Evolutionary conservation across 495 filamentous ascomycete species (phyloP).

Genomic region (Penicillium arizonense): DNA sequence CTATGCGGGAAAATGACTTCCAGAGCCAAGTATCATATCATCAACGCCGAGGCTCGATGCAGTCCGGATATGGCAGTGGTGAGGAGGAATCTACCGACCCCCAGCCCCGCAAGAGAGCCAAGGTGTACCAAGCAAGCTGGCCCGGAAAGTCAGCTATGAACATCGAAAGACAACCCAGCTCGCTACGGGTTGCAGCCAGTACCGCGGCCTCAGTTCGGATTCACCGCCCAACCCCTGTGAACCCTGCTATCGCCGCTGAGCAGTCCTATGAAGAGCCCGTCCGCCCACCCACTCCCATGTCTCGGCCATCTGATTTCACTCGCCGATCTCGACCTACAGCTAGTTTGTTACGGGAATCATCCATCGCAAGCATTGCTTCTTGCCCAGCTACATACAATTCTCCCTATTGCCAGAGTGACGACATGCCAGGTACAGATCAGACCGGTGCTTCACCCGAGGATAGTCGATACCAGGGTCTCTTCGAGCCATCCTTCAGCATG

Average conservation of each 20-base stretch:
- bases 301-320: slow-evolving; percentile 34
- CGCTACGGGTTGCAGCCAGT: slow-evolving; percentile 83
- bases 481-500: slow-evolving; percentile 56
- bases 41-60: slow-evolving; percentile 37
- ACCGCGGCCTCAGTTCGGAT: slow-evolving; percentile 85
- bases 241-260: slow-evolving; percentile 47
- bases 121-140: slow-evolving; percentile 65
- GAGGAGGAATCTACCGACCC: slow-evolving; percentile 65
- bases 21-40: slow-evolving; percentile 26
- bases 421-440: slow-evolving; percentile 27
- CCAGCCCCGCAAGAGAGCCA: slow-evolving; percentile 67
- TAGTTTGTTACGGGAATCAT: slow-evolving; percentile 47
- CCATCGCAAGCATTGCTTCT: slow-evolving; percentile 26
- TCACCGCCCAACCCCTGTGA: slow-evolving; percentile 69
- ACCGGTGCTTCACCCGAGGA: slow-evolving; percentile 45
- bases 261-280: slow-evolving; percentile 71
- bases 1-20: slow-evolving; percentile 39
- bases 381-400: slow-evolving; percentile 42
- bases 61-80: slow-evolving; percentile 61
- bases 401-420: slow-evolving; percentile 46
- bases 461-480: slow-evolving; percentile 45
- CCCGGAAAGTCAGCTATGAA: slow-evolving; percentile 65
- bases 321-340: slow-evolving; percentile 33
- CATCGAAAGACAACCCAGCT: slow-evolving; percentile 66
- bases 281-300: slow-evolving; percentile 79